Base-by-base conservation (phyloP, 768 basidiomycete genomes). In the Cyathus striatus region DNA sequence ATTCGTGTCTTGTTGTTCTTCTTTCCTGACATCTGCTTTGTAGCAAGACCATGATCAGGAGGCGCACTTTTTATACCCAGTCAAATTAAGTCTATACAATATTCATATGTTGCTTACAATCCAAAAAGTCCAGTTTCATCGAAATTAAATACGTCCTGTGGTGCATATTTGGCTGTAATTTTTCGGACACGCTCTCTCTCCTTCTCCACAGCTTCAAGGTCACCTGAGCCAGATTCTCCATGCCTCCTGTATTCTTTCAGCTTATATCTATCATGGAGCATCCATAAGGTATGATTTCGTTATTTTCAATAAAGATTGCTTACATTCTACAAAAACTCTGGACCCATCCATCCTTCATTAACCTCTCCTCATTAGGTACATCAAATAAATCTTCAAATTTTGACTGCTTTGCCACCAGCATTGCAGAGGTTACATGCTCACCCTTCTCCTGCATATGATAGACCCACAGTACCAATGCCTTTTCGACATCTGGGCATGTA, bases 401-500 rank as follows among this genome's bases (percentile, higher is more conserved):
- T 0, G 2, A 6, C 2, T 46, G 45, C 49, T 60, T 54, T 38
- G 43, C 59, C 6, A 50, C 21, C 1, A 62, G 48, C 61, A 64
- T 62, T 0, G 46, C 18, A 2, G 54, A 60, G 25, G 41, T 58
- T 4, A 60, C 49, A 6, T 40, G 36, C 27, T 58, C 52, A 1
- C 50, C 12, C 38, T 57, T 60, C 6, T 42, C 36, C 38, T 66
- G 60, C 57, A 53, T 48, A 36, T 59, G 30, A 34, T 54, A 45
- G 17, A 60, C 42, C 66, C 66, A 70, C 1, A 63, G 43, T 4
- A 49, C 18, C 0, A 69, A 51, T 0, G 60, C 62, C 3, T 23
- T 16, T 20, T 66, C 66, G 2, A 68, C 61, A 42, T 65, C 65
- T 5, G 63, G 68, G 4, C 46, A 16, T 17, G 59, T 65, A 3